phyloP scores from a whole-genome alignment of 805 yeast genomes.

The Starmerella apis region DNA sequence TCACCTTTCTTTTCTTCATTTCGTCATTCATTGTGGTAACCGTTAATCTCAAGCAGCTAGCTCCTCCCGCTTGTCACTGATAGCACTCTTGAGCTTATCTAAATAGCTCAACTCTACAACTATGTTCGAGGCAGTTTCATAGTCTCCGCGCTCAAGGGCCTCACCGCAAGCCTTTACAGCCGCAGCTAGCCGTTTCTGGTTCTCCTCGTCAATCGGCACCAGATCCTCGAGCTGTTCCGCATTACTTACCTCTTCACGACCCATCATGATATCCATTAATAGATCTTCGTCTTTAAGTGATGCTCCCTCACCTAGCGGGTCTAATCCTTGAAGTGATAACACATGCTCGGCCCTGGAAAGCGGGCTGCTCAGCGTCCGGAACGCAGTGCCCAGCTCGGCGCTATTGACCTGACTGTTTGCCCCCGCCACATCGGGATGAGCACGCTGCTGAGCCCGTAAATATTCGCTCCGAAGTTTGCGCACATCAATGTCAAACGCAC shows the following conservation, averaged over 20 bases:
- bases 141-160: slow-evolving; percentile 41
- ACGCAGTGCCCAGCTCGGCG: slow-evolving; percentile 57
- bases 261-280: slow-evolving; percentile 67
- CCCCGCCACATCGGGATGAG: slow-evolving; percentile 67
- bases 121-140: slow-evolving; percentile 50
- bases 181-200: slow-evolving; percentile 44
- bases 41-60: not conserved
- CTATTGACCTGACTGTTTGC: slow-evolving; percentile 22
- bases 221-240: slow-evolving; percentile 52
- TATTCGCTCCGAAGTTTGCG: slow-evolving; percentile 60
- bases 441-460: slow-evolving; percentile 54
- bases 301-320: slow-evolving; percentile 41
- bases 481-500: slow-evolving; percentile 48
- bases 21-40: not conserved
- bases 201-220: slow-evolving; percentile 42
- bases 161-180: slow-evolving; percentile 39
- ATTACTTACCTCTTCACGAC: slow-evolving; percentile 71
- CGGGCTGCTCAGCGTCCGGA: slow-evolving; percentile 59
- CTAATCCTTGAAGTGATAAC: slow-evolving; percentile 41
- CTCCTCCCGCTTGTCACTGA: slow-evolving; percentile 37
- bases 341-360: slow-evolving; percentile 57
- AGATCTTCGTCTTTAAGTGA: slow-evolving; percentile 40
- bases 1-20: not conserved
- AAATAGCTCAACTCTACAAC: slow-evolving; percentile 74
- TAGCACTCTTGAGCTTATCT: slow-evolving; percentile 62